Conservation (phyloP, 2,329 filamentous ascomycete genomes). For the Sporothrix globosa region DNA sequence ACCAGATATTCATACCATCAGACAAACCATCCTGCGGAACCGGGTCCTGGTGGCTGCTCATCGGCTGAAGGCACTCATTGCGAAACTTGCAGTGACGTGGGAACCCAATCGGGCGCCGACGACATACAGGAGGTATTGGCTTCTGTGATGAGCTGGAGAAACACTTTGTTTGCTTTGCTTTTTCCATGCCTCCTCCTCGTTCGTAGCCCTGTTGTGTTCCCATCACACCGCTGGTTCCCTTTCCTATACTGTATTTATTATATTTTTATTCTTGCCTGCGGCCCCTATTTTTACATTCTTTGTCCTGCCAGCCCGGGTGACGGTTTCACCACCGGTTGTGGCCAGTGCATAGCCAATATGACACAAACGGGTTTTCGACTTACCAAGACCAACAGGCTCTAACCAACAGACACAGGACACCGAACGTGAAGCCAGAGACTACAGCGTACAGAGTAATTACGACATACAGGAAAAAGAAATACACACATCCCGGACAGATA, state of each 20-base stretch:
- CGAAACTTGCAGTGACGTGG: neutral
- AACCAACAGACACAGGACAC: neutral
- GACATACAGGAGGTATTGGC: neutral
- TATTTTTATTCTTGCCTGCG: neutral
- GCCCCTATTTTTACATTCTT: neutral
- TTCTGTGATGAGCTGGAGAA: neutral
- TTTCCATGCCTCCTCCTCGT: neutral
- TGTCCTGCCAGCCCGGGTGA: neutral
- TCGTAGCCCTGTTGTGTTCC: neutral
- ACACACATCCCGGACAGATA: neutral
- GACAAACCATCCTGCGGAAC: neutral
- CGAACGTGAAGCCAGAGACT: too few relatives aligned
- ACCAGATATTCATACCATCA: neutral
- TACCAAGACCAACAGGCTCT: too few relatives aligned
- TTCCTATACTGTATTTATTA: neutral
- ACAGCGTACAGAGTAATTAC: too few relatives aligned
- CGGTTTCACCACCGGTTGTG: conserved; percentile 6
- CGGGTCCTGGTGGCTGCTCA: neutral
- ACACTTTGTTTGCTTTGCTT: neutral
- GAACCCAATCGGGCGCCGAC: conserved; percentile 24
- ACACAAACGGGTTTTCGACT: neutral
- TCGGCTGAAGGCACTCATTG: neutral
- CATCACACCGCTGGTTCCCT: conserved; percentile 15
- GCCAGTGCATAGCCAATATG: conserved; percentile 3
- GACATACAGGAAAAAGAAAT: neutral